Conservation (phyloP, 1,284 basidiomycete genomes). For the Rhizoctonia solani region DNA sequence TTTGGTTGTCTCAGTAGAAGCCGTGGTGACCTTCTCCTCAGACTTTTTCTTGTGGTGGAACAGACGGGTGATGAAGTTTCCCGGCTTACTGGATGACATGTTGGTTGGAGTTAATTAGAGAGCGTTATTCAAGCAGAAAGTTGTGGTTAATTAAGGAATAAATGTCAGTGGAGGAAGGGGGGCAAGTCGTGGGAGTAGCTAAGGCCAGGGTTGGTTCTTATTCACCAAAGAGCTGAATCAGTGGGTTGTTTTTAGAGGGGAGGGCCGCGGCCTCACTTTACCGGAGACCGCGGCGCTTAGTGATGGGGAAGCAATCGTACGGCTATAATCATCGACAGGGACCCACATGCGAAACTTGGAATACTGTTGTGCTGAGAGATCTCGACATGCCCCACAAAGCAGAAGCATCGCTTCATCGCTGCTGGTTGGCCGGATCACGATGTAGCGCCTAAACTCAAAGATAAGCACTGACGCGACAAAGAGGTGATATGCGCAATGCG, state of each 20-base stretch:
- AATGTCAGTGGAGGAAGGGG: neutral
- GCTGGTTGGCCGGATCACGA: neutral
- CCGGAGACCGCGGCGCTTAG: too few relatives aligned
- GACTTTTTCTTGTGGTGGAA: conserved; percentile 32
- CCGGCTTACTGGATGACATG: conserved; percentile 22
- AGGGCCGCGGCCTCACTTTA: too few relatives aligned
- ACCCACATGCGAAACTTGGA: neutral
- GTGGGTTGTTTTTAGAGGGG: too few relatives aligned
- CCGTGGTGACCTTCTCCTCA: conserved; percentile 16
- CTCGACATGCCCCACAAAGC: neutral
- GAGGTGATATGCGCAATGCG: too few relatives aligned
- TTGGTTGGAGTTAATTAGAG: neutral
- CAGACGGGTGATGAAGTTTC: conserved; percentile 20
- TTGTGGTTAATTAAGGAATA: too few relatives aligned
- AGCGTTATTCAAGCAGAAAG: neutral
- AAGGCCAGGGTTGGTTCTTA: neutral
- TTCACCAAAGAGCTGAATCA: conserved; percentile 4
- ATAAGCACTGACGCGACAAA: conserved; percentile 1
- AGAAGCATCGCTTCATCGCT: neutral
- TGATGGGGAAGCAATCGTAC: too few relatives aligned
- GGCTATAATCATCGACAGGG: neutral
- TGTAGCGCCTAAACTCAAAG: neutral
- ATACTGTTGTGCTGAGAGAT: neutral
- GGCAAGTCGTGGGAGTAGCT: conserved; percentile 1
- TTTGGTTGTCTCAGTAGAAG: conserved; percentile 3